phyloP scores from a whole-genome alignment of 2,329 filamentous ascomycete genomes.

The Neopestalotiopsis sp. region DNA sequence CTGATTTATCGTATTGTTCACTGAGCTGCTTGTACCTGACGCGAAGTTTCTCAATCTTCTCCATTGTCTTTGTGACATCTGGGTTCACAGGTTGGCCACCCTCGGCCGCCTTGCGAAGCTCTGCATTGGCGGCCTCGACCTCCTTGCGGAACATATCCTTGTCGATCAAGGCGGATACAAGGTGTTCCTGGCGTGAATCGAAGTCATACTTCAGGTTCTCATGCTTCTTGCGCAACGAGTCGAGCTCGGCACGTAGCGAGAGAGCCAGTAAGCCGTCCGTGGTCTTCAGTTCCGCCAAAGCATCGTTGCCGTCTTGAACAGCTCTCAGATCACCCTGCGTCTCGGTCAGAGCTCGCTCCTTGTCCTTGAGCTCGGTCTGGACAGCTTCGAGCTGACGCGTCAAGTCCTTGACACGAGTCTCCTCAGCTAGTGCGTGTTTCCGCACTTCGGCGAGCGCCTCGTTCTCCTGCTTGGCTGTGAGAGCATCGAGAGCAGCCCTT shows the following conservation, averaged over 20 bases:
- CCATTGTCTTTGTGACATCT: slow-evolving; percentile 42
- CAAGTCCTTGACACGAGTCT: slow-evolving; percentile 50
- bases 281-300: slow-evolving; percentile 62
- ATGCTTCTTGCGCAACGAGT: slow-evolving; percentile 57
- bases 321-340: slow-evolving; percentile 50
- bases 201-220: slow-evolving; percentile 54
- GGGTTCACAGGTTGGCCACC: slow-evolving; percentile 35
- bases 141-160: slow-evolving; percentile 65
- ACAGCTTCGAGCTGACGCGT: slow-evolving; percentile 49
- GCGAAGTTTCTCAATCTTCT: slow-evolving; percentile 64
- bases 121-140: slow-evolving; percentile 49
- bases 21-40: slow-evolving; percentile 59
- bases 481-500: slow-evolving; percentile 61
- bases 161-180: slow-evolving; percentile 63
- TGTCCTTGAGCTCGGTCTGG: slow-evolving; percentile 52
- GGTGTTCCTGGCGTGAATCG: slow-evolving; percentile 63
- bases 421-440: slow-evolving; percentile 53
- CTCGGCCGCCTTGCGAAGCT: slow-evolving; percentile 43
- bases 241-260: slow-evolving; percentile 63
- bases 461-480: slow-evolving; percentile 56
- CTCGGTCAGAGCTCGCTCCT: slow-evolving; percentile 59
- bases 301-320: slow-evolving; percentile 58
- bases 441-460: slow-evolving; percentile 58
- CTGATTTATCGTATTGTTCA: slow-evolving; percentile 65
- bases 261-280: slow-evolving; percentile 63